Evolutionary conservation across 306 rosid genomes (phyloP).

Genomic region (Elaeagnus macrophylla): DNA sequence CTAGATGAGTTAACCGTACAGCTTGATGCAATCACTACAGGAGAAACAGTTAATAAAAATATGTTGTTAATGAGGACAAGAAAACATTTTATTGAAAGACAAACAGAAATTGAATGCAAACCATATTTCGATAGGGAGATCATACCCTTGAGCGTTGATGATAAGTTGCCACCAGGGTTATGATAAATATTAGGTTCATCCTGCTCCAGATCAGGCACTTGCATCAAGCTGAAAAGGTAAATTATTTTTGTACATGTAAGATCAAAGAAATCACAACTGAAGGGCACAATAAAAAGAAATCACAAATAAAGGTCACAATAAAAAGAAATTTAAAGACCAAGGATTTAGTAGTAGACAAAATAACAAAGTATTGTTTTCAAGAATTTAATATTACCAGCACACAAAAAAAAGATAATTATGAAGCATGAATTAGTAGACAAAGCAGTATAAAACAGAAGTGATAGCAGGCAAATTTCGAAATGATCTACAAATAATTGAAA

Average conservation of each 20-base stretch:
- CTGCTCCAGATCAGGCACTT: conserved; percentile 46
- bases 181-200: conserved; percentile 41
- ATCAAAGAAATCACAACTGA: background rate
- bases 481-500: no score
- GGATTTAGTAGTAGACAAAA: no score
- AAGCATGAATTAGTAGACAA: no score
- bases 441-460: no score
- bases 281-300: no score
- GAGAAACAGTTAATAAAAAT: conserved; percentile 30
- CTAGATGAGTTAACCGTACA: conserved; percentile 43
- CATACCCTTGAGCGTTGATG: conserved; percentile 39
- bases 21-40: conserved; percentile 40
- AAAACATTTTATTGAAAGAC: conserved; percentile 11
- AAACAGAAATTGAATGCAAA: conserved; percentile 20
- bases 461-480: no score
- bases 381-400: no score
- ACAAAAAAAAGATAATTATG: conserved; percentile 3
- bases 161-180: conserved; percentile 36
- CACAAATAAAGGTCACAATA: no score
- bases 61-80: conserved; percentile 18
- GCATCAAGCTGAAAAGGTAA: conserved; percentile 43
- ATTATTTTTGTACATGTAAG: conserved; percentile 15
- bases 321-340: no score
- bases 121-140: conserved; percentile 3
- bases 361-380: no score